Base-by-base conservation (phyloP, 495 filamentous ascomycete genomes). In the Penicillium angulare region DNA sequence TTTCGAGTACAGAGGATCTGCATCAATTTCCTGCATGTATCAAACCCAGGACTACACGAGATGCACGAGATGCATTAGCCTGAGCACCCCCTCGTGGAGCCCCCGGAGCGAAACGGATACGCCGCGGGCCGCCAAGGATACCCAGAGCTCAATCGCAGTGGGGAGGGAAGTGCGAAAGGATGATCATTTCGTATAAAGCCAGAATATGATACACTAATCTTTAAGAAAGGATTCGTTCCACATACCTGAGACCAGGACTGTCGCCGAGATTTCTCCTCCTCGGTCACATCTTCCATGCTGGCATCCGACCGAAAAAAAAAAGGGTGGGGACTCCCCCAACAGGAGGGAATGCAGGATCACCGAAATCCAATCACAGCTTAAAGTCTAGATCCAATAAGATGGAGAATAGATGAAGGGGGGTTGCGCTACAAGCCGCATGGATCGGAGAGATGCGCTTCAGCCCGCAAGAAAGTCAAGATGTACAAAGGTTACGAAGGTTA, bases 211-310 rank as follows among this genome's bases (percentile, higher is more conserved):
- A 41, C 32, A 7, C 12, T 10, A 9, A 9, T 22, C 46, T 29
- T 40, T 27, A 13, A 45, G 23, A 43, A 15, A 35, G 31, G 13
- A n/a, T n/a, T n/a, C n/a, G n/a, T 21, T 29, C 20, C 43, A 59
- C 59, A 40, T 45, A 61, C 59, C 42, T 53, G 45, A 31, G 45
- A 47, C 53, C 46, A 60, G 3, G 27, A 49, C 16, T 54, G 45
- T 35, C 41, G 41, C 41, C 47, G 48, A 44, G 16, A 33, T 43
- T 52, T 50, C 44, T 59, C 52, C 46, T 40, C 46, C 6, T 33
- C 29, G 20, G 20, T 31, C 20, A 22, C 45, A 34, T 48, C 32
- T 20, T 48, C 32, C 32, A 24, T 39, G 15, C 32, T 23, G 38
- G 38, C 20, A 23, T 41, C 38, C 38, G 38, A 21, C 38, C 38